Base-by-base conservation (phyloP, 106 monocot species). In the Cymbidium sinense region DNA sequence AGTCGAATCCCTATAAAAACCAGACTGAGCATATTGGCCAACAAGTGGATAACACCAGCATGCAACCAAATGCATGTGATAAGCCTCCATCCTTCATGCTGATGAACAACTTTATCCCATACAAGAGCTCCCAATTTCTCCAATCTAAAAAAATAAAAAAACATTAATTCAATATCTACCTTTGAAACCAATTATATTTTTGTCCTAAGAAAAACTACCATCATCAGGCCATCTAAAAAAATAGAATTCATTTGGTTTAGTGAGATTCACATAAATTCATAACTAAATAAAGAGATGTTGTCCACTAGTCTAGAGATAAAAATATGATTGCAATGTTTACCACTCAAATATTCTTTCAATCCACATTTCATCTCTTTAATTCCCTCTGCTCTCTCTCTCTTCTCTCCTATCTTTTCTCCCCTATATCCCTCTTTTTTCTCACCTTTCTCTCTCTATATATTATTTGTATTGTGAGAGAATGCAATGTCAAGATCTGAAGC, bases 1-100 rank as follows among this genome's bases (percentile, higher is more conserved):
- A 92, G 89, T 17, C 86, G 89, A 72, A 92, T 81, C 3, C 91
- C 91, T 34, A 92, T 86, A 55, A 92, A 85, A 65, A 91, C 4
- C 80, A 89, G 76, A 73, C 86, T 86, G 19, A 89, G 74, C 89
- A 92, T 92, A 65, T 89, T 92, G 20, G 89, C 89, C 31, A 87
- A 72, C 33, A 92, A 54, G 83, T 92, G 91, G 64, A 89, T 74
- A 72, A 92, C 80, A 44, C 91, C 91, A 20, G 86, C 89, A 77
- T 92, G 91, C 76, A 87, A 81, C 91, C 91, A 92, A 50, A 88
- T 88, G 76, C 86, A 85, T 18, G 81, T 80, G 51, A 88, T 70
- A 25, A 91, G 86, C 52, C 91, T 84, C 89, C 91, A 89, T 58
- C 85, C 84, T 74, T 89, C 74, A 71, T 86, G 73, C 34, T 82